Evolutionary conservation across 2,329 filamentous ascomycete genomes (phyloP).

Genomic region (Beauveria sp.): DNA sequence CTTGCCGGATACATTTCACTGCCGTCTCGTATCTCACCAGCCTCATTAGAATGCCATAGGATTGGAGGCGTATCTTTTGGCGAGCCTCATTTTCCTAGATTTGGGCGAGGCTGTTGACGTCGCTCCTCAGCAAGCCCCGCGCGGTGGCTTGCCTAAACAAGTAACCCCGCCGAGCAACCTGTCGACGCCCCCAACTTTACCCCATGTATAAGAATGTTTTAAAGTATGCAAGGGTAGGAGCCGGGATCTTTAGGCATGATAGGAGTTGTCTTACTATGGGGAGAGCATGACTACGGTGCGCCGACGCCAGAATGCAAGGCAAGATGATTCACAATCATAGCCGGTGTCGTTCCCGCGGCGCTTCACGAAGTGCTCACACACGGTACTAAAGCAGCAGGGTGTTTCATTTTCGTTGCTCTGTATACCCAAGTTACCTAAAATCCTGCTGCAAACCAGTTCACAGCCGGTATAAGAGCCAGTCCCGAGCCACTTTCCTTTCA

Average conservation of each 20-base stretch:
- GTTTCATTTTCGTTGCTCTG: too few species aligned
- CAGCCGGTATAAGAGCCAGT: too few species aligned
- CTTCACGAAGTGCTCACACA: too few species aligned
- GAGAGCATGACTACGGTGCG: background rate
- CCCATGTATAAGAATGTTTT: background rate
- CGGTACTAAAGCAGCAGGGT: too few species aligned
- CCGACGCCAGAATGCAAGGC: background rate
- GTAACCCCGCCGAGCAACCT: background rate
- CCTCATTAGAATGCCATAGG: too few species aligned
- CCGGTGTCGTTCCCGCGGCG: too few species aligned
- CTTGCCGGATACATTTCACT: too few species aligned
- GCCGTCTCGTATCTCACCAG: too few species aligned
- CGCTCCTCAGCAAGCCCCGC: background rate
- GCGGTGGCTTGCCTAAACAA: background rate
- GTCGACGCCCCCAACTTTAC: background rate
- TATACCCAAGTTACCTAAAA: too few species aligned
- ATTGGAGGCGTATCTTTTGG: background rate
- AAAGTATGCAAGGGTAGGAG: background rate
- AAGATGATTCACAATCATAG: background rate
- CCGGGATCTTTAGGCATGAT: background rate
- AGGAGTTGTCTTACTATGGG: background rate
- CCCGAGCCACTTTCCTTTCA: too few species aligned
- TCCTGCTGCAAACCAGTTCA: too few species aligned
- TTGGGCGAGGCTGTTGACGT: background rate
- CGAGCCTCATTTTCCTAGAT: background rate